Conservation (phyloP, 2,329 filamentous ascomycete genomes). For the Fusarium sp. region DNA sequence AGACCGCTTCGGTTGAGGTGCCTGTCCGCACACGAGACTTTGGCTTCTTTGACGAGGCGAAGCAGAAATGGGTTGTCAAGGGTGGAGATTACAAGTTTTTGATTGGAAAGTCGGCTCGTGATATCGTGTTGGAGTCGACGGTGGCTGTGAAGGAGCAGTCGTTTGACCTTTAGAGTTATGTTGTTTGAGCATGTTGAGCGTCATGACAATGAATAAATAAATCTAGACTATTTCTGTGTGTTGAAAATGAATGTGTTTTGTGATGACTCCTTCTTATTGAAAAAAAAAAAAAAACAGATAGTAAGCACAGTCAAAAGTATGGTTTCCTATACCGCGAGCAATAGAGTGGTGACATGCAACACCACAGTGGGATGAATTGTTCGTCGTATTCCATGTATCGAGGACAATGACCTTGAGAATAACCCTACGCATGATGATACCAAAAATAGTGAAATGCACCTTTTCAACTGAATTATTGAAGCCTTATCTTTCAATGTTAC, state of each 20-base stretch:
- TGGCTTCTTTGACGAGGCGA: constrained; percentile 44
- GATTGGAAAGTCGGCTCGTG: constrained; percentile 40
- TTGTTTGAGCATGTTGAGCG: constrained; percentile 5
- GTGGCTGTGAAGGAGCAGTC: constrained; percentile 32
- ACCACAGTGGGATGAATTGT: not conserved
- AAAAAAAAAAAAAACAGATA: too few species aligned
- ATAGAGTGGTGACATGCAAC: not conserved
- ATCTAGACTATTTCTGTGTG: not conserved
- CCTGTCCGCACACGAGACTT: constrained; percentile 39
- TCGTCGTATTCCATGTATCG: not conserved
- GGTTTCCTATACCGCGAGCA: not conserved
- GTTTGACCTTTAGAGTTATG: constrained; percentile 25
- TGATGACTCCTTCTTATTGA: not conserved
- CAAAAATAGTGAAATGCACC: not conserved
- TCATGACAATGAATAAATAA: not conserved
- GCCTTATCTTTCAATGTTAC: not conserved
- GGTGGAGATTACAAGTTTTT: constrained; percentile 44
- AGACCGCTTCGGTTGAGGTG: constrained; percentile 39
- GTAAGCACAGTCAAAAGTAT: not conserved
- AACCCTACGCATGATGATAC: too few species aligned
- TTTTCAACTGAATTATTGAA: not conserved
- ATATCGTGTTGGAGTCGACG: constrained; percentile 37
- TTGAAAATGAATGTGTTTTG: not conserved
- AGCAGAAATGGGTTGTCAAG: constrained; percentile 42
- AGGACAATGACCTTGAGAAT: not conserved